Evolutionary conservation across 805 yeast species (phyloP).

Genomic region (Candida argentea): DNA sequence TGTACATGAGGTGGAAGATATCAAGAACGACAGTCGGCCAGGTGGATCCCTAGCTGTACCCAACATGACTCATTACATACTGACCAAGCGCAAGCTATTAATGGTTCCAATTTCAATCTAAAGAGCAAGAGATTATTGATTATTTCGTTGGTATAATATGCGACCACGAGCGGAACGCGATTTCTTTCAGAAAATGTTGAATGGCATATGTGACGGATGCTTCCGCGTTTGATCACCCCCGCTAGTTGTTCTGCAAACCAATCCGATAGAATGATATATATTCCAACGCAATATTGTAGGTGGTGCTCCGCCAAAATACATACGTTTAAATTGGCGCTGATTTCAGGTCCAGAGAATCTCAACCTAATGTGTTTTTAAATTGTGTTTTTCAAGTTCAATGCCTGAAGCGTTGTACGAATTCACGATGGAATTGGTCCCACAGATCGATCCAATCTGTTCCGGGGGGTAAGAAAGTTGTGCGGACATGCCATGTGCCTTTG

Average conservation of each 20-base stretch:
- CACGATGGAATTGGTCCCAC: slow-evolving; percentile 72
- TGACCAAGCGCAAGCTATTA: neutral
- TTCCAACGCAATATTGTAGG: neutral
- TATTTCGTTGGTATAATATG: neutral
- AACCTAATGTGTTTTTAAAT: neutral
- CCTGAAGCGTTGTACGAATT: slow-evolving; percentile 35
- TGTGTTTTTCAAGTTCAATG: neutral
- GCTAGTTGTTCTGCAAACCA: neutral
- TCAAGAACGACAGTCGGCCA: too few species aligned
- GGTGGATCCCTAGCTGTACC: too few species aligned
- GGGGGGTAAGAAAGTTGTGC: slow-evolving; percentile 96
- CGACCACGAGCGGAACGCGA: neutral
- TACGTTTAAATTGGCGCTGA: neutral
- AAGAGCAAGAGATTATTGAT: neutral
- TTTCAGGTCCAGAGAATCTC: neutral
- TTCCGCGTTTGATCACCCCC: neutral
- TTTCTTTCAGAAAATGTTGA: too few species aligned
- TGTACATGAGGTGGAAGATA: neutral
- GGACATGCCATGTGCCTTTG: slow-evolving; percentile 79
- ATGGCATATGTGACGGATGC: neutral
- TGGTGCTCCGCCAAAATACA: neutral
- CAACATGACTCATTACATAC: too few species aligned
- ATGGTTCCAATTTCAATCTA: too few species aligned
- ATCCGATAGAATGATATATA: neutral
- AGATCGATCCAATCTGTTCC: slow-evolving; percentile 79